phyloP scores from a whole-genome alignment of 2,329 filamentous ascomycete species.

The Aspergillus tamarii region DNA sequence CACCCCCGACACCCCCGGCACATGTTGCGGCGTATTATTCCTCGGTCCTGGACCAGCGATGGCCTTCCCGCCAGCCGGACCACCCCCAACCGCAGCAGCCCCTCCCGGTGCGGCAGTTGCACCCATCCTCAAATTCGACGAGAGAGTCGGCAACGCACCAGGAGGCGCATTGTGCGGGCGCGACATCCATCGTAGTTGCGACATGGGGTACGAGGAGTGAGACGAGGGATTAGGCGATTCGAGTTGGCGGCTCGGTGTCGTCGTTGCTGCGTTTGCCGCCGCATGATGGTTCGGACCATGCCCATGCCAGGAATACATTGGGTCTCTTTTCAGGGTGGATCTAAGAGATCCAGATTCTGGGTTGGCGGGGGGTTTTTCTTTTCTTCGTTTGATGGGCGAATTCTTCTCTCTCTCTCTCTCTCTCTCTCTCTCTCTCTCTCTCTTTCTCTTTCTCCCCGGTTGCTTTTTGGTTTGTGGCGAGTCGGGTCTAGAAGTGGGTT shows the following conservation, averaged over 20 bases:
- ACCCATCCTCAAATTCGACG: constrained; percentile 23
- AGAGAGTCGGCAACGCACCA: constrained; percentile 22
- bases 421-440: no score
- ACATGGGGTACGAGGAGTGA: constrained; percentile 25
- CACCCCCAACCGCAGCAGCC: not conserved
- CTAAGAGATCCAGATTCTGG: not conserved
- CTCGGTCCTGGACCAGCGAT: not conserved
- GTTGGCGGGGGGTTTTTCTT: not conserved
- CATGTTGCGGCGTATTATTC: not conserved
- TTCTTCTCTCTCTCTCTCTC: not conserved
- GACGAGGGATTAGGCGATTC: constrained; percentile 17
- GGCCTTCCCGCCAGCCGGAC: not conserved
- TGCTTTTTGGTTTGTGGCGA: not conserved
- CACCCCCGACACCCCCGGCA: constrained; percentile 19
- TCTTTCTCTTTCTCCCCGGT: not conserved
- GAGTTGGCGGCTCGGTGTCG: constrained; percentile 3
- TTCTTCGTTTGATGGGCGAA: not conserved
- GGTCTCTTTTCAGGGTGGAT: not conserved
- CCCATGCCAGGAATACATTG: constrained; percentile 25
- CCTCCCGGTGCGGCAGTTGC: not conserved
- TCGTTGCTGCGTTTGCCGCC: constrained; percentile 3
- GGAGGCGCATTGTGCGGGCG: constrained; percentile 17
- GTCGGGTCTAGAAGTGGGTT: not conserved
- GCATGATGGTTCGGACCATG: constrained; percentile 10
- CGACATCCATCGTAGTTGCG: constrained; percentile 31